A percentile compares a stretch with the other conserved stretches of the same genome.
Conservation (phyloP, 2,329 filamentous ascomycete genomes). For the Purpureocillium takamizusanense region DNA sequence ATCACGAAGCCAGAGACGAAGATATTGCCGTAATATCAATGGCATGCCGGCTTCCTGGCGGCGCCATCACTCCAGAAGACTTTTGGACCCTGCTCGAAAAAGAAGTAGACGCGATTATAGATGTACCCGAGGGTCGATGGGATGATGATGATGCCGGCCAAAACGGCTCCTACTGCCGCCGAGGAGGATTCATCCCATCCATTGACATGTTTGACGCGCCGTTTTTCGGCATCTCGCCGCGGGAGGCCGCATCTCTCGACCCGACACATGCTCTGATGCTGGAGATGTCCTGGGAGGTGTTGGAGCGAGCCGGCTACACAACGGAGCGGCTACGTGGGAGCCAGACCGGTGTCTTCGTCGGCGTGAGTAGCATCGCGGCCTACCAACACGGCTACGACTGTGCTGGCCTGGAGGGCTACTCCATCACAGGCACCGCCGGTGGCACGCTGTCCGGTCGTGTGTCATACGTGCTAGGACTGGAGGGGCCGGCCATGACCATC, state of each 20-base stretch:
- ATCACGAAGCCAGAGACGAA: neutral
- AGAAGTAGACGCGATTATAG: constrained; percentile 23
- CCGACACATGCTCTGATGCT: constrained; percentile 37
- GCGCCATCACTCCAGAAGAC: constrained; percentile 23
- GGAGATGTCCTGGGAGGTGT: constrained; percentile 38
- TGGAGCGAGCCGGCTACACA: constrained; percentile 39
- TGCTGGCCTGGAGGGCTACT: constrained; percentile 6
- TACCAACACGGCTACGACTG: neutral
- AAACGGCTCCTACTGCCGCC: constrained; percentile 15
- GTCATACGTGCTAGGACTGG: constrained; percentile 27
- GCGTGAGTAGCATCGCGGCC: constrained; percentile 21
- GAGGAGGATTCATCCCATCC: constrained; percentile 8
- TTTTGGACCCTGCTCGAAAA: constrained; percentile 29
- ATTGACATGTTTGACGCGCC: constrained; percentile 30
- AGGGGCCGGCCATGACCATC: constrained; percentile 39
- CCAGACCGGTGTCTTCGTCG: constrained; percentile 35
- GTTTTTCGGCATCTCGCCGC: constrained; percentile 36
- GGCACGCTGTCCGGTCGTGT: constrained; percentile 9
- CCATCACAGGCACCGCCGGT: constrained; percentile 5
- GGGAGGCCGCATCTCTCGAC: constrained; percentile 36
- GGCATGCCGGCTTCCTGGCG: constrained; percentile 29
- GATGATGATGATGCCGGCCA: constrained; percentile 25
- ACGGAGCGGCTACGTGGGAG: constrained; percentile 33
- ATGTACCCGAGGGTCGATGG: constrained; percentile 34
- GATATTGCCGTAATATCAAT: constrained; percentile 30